Base-by-base conservation (phyloP, 2,329 filamentous ascomycete species). In the Arthrobotrys entomopaga region DNA sequence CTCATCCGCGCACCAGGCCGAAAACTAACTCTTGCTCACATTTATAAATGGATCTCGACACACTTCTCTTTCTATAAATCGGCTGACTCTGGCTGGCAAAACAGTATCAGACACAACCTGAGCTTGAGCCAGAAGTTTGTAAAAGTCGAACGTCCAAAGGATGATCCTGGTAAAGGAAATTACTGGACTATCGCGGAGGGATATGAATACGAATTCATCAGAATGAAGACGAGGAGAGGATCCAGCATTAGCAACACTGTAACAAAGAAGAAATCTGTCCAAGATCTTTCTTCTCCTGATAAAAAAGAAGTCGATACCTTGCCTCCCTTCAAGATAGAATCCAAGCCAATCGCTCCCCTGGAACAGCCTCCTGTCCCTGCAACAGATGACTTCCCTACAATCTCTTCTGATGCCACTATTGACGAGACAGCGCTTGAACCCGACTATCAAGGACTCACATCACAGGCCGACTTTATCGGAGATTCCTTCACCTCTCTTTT, bases 1-100 rank as follows among this genome's bases (percentile, higher is more conserved):
- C 97, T 99, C 78, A 85, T 98, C 20, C 89, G 93, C 76, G 92
- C 95, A 3, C 90, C 91, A 11, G 88, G 90, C 75, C 89, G 93
- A 73, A 90, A 91, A 60, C 85, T 98, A 76, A 98, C 95, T 0
- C 86, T 99, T 16, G 89, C 93, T 24, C 93, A 97, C 81, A 99
- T 99, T 78, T 99, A 98, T 86, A 97, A 96, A 81, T 99, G 95
- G 94, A 98, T 99, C 79, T 96, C 92, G n/a, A 92, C 96, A 81
- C 93, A 90, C 16, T 98, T 91, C 81, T 89, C 87, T 3, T 97
- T 94, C 82, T 99, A 98, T 84, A 89, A 87, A 78, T 87, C 88
- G 49, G 87, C 89, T 65, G 93, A 97, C 79, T 89, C 91, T 10
- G 94, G 95, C 76, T 99, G 95, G 95, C 94, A 98, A 82, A 99